Conservation (phyloP, 2,329 filamentous ascomycete species). For the Nigrospora oryzae region DNA sequence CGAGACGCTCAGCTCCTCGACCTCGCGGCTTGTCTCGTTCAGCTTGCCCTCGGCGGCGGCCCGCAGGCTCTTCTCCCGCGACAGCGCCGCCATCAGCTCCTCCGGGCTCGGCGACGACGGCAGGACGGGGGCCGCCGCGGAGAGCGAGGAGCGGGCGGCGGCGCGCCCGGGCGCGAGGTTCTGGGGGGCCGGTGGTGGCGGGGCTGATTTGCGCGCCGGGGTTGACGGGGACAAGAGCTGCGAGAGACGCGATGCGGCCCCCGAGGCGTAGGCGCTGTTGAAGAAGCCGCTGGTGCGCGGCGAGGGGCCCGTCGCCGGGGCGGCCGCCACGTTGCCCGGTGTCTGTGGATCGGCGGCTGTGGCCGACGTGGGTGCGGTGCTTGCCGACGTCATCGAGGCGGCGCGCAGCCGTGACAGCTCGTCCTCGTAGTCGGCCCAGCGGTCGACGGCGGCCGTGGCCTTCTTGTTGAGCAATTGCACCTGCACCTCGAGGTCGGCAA, state of each 20-base stretch:
- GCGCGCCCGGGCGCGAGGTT: not conserved
- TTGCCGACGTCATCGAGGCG: slow-evolving; percentile 16
- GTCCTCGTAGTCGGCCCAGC: slow-evolving; percentile 74
- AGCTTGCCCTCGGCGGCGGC: slow-evolving; percentile 61
- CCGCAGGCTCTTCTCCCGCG: slow-evolving; percentile 58
- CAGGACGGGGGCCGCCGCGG: slow-evolving; percentile 11
- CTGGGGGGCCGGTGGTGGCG: slow-evolving; percentile 10
- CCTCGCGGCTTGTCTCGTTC: slow-evolving; percentile 58
- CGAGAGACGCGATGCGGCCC: slow-evolving; percentile 19
- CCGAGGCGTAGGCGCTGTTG: slow-evolving; percentile 8
- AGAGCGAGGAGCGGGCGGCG: slow-evolving; percentile 8
- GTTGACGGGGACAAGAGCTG: slow-evolving; percentile 15
- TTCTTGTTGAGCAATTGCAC: slow-evolving; percentile 64
- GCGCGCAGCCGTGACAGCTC: slow-evolving; percentile 56
- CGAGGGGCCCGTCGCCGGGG: slow-evolving; percentile 8
- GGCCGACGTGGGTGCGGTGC: slow-evolving; percentile 7
- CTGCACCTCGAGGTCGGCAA: slow-evolving; percentile 63
- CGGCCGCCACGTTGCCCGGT: slow-evolving; percentile 7
- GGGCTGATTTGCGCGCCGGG: slow-evolving; percentile 13
- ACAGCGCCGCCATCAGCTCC: slow-evolving; percentile 55
- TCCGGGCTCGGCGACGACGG: slow-evolving; percentile 20
- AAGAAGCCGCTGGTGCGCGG: slow-evolving; percentile 19
- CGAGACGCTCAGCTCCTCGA: slow-evolving; percentile 68
- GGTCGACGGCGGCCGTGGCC: slow-evolving; percentile 54
- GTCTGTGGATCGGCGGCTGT: not conserved